Conservation (phyloP, 805 yeast genomes). For the Danielia oregonensis region DNA sequence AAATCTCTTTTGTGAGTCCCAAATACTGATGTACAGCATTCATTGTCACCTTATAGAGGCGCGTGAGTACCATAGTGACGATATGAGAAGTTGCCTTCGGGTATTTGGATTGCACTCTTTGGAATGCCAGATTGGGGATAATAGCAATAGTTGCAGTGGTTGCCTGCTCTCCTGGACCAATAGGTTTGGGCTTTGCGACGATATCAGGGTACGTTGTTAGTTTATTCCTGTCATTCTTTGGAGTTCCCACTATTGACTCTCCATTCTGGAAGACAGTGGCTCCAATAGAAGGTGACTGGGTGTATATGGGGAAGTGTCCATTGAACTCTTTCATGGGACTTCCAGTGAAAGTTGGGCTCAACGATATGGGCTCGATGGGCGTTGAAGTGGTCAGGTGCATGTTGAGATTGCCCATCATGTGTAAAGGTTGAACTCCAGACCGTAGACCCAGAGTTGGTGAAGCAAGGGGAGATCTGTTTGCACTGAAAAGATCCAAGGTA, state of each 20-base stretch:
- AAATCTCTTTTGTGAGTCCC: constrained; percentile 78
- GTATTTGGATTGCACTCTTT: constrained; percentile 62
- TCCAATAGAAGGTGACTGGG: not conserved
- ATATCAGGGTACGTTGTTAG: constrained; percentile 30
- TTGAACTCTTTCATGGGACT: not conserved
- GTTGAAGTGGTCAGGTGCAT: not conserved
- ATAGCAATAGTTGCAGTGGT: constrained; percentile 79
- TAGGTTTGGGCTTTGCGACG: constrained; percentile 64
- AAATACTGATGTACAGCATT: constrained; percentile 85
- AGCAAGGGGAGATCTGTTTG: constrained; percentile 2
- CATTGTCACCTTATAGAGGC: constrained; percentile 86
- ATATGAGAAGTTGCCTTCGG: constrained; percentile 93
- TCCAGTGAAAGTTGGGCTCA: not conserved
- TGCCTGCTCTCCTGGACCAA: constrained; percentile 5
- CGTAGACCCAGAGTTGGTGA: not conserved
- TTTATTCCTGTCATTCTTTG: not conserved
- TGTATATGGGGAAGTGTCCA: not conserved
- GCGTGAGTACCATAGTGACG: constrained; percentile 84
- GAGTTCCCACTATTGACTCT: constrained; percentile 1
- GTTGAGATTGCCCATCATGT: not conserved
- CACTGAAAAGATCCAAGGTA: constrained; percentile 66
- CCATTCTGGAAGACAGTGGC: not conserved
- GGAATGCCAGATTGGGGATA: constrained; percentile 82
- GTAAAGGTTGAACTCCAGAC: not conserved
- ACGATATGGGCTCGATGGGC: not conserved